Evolutionary conservation across 2,329 filamentous ascomycete species (phyloP), one percentile per base, ranked within the genome.

Genomic region (Tolypocladium paradoxum): DNA sequence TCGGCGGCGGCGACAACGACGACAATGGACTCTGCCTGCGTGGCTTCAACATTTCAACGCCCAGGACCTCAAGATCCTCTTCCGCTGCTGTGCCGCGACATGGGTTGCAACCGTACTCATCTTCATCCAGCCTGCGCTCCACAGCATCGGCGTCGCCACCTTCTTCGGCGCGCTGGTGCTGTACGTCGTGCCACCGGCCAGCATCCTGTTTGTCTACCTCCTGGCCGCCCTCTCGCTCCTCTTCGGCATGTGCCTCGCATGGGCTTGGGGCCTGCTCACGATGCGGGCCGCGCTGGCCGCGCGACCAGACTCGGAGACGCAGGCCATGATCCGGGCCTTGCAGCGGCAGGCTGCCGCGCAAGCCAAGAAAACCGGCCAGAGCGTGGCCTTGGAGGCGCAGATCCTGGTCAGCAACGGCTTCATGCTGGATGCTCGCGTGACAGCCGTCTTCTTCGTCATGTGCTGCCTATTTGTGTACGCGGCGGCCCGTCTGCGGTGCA

Each of bases 271-370:
- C 4, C 63, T 75, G 2, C 62, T 77, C 47, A 64, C 68, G 0
- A 77, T 76, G 73, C 74, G 76, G 54, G 74, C 73, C 2, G 76
- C 74, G 3, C 55, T 69, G 9, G 72, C 74, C 1, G 68, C 69
- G 2, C 64, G 75, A 16, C 66, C 74, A 2, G 64, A 63, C 4
- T 60, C 65, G 0, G 69, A 72, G 8, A 72, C 69, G 0, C 64
- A 70, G 48, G 64, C 65, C 1, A 58, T 55, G 48, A 53, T 72
- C 4, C 60, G 60, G 8, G 60, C 64, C 0, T 59, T 78, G 27
- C 65, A 68, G 48, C 58, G 65, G 22, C 60, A 66, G 34, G 71
- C 70, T 0, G 70, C 61, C n/a, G 52, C 62, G 6, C 64, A 63
- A 3, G 70, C 70, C 1, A 56, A 63, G 9, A 53, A 60, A 2